phyloP scores from a whole-genome alignment of 257 asterid species.

The Capsicum pubescens region DNA sequence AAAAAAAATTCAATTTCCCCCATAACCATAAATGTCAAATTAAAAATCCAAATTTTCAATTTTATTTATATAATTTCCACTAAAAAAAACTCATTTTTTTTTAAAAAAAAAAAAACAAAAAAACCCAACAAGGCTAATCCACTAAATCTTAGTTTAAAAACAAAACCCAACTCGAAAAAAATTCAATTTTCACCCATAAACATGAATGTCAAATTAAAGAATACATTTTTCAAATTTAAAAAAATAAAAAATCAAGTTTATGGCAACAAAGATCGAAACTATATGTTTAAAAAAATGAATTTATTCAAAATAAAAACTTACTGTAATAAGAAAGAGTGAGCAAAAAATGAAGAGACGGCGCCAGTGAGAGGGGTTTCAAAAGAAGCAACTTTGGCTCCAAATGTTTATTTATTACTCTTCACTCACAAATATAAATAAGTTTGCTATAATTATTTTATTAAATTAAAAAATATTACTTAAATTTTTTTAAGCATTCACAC shows the following conservation, averaged over 20 bases:
- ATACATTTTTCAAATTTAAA: background rate
- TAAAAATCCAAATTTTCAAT: background rate
- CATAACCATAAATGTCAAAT: background rate
- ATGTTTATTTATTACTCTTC: background rate
- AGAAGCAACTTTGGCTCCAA: slow-evolving; percentile 53
- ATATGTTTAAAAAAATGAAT: background rate
- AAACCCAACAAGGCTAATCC: background rate
- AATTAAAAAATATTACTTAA: too few species aligned
- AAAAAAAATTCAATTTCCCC: background rate
- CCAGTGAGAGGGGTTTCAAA: slow-evolving; percentile 48
- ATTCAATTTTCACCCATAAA: background rate
- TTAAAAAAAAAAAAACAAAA: background rate
- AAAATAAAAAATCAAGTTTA: background rate
- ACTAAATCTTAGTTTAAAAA: slow-evolving; percentile 17
- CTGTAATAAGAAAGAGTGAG: slow-evolving; percentile 27
- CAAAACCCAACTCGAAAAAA: background rate
- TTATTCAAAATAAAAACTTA: background rate
- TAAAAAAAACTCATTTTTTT: background rate
- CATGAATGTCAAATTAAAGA: background rate
- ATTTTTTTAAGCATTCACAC: too few species aligned
- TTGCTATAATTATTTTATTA: background rate
- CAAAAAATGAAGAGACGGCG: slow-evolving; percentile 47
- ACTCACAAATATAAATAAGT: slow-evolving; percentile 13
- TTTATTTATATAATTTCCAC: background rate
- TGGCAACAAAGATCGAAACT: background rate